Evolutionary conservation across 1,284 basidiomycete genomes (phyloP), one percentile per base, ranked within the genome.

Genomic region (Cutaneotrichosporon curvatum): DNA sequence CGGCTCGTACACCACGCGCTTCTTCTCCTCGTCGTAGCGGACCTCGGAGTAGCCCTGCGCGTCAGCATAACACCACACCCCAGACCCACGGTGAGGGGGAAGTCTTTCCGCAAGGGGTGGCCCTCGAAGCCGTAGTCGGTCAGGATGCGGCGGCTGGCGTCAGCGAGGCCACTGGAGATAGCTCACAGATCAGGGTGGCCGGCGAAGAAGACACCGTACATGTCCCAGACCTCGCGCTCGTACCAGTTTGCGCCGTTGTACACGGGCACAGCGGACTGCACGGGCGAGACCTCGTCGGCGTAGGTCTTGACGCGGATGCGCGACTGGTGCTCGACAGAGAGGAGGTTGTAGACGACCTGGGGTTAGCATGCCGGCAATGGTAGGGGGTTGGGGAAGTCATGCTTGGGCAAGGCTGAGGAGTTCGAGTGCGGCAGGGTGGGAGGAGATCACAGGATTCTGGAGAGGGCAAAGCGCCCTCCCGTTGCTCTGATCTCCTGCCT

Each of bases 101-200:
- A 98, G 71, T 98, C 94, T 72, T 99, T 99, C 58, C 95, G 81
- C 50, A 99, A 73, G 12, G 94, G 94, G 70, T 99, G 91, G 21
- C 95, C 95, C 73, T 98, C 95, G 69, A 98, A 98, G 45, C 90
- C 94, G 70, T 99, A 99, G 73, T 99, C 95, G 41, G 95, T 99
- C 62, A 99, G 77, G 71, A 99, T 94, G 50, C 95, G 84, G 56
- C 94, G 87, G 35, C 87, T 91, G 49, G 11, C 23, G 55, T 53
- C 45, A 50, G 49, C 37, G 45, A 16, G 18, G 41, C 50, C 23
- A 49, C 45, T 25, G 16, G 11, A 7, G 14, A 7, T n/a, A 20
- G 73, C 86, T 65, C 67, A 90, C 83, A 99, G 78, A 72, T 99
- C 95, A 14, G 94, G 95, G 74, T 99, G 95, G 41, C 84, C 85